Evolutionary conservation across 202 grass and related monocot species (phyloP).

Genomic region (Panicum virgatum): DNA sequence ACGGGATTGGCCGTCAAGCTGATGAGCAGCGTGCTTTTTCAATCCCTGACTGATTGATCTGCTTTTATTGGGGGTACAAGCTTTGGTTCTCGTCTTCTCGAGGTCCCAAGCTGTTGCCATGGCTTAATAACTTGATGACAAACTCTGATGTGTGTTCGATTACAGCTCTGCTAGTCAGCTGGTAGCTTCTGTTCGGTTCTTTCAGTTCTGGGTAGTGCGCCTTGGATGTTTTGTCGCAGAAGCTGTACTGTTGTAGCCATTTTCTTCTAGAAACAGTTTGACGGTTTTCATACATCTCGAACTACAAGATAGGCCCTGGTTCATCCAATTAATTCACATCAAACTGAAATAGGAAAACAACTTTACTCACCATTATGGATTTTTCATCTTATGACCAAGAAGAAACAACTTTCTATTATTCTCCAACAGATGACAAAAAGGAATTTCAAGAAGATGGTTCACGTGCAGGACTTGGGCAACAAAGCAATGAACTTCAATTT

Average conservation of each 20-base stretch:
- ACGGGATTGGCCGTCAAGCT: constrained; percentile 57
- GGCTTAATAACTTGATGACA: background rate
- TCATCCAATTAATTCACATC: background rate
- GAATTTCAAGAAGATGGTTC: background rate
- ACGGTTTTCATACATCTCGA: background rate
- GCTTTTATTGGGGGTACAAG: no score
- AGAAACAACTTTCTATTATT: background rate
- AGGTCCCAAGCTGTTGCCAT: background rate
- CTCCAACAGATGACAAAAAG: background rate
- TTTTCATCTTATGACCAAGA: background rate
- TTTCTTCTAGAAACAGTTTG: background rate
- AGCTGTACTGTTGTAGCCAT: no score
- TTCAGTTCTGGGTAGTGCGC: background rate
- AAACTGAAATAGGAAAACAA: background rate
- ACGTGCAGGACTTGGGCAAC: background rate
- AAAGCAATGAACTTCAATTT: background rate
- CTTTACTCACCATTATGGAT: background rate
- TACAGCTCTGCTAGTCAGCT: background rate
- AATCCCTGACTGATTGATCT: background rate
- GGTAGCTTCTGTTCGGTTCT: background rate
- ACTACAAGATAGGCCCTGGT: background rate
- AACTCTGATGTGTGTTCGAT: background rate
- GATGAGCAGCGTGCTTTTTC: background rate
- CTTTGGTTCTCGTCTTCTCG: background rate
- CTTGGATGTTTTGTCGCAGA: background rate